Conservation (phyloP, 495 filamentous ascomycete species). For the Sordaria brevicollis region DNA sequence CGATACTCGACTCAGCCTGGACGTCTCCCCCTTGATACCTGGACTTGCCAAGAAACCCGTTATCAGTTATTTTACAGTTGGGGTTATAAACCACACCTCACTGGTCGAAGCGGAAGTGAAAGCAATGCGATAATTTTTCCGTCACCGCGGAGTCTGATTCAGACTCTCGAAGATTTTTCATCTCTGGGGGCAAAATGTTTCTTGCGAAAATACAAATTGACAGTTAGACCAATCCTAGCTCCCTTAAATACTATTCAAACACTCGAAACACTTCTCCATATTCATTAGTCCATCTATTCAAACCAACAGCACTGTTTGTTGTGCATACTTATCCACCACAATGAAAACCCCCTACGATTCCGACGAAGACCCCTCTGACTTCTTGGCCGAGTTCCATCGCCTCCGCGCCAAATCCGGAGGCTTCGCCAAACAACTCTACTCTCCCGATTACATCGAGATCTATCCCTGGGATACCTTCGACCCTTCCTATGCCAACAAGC, state of each 20-base stretch:
- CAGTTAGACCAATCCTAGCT: neutral
- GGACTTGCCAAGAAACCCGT: too few species aligned
- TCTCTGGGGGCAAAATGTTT: neutral
- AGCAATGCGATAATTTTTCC: neutral
- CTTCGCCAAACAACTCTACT: neutral
- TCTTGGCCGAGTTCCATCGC: neutral
- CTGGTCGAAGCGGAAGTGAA: too few species aligned
- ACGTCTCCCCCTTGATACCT: too few species aligned
- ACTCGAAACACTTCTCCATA: neutral
- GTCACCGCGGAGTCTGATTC: neutral
- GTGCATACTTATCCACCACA: neutral
- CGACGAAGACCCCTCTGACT: neutral
- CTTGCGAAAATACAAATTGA: neutral
- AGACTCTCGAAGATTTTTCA: neutral
- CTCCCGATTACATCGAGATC: neutral
- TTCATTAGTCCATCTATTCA: neutral
- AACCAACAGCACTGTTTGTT: neutral
- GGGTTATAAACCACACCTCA: neutral
- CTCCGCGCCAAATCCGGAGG: neutral
- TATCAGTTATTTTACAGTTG: neutral
- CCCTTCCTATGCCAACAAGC: neutral
- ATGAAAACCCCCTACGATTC: neutral
- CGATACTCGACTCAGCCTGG: neutral
- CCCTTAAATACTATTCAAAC: neutral
- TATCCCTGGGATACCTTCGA: neutral